A percentile compares a stretch with the other conserved stretches of the same genome.
These are phyloP conservation scores for Mortierella sp. DNA, from an alignment of 371 early-diverging fungal species.

Conservation along the genomic window DNA sequence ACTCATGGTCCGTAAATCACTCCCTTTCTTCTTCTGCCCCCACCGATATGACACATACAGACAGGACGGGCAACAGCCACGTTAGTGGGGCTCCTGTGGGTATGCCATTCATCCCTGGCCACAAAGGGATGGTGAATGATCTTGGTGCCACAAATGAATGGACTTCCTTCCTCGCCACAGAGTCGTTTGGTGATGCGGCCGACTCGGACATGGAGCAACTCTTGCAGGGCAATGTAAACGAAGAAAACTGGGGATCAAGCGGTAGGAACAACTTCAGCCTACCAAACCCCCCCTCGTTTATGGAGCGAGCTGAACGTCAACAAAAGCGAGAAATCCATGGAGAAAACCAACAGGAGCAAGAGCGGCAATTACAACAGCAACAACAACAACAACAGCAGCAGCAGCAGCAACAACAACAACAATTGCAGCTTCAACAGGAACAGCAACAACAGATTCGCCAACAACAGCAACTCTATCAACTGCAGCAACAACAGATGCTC, in stretches of 20 bases:
- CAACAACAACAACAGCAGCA: slow-evolving; percentile 29
- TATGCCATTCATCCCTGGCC: slow-evolving; percentile 27
- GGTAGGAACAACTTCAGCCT: slow-evolving; percentile 40
- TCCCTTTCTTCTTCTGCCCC: slow-evolving; percentile 31
- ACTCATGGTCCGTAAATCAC: slow-evolving; percentile 7
- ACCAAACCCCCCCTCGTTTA: slow-evolving; percentile 47
- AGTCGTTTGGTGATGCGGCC: slow-evolving; percentile 13
- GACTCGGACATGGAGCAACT: slow-evolving; percentile 50
- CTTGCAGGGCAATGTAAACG: slow-evolving; percentile 36
- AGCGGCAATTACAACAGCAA: slow-evolving; percentile 18
- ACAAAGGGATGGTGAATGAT: slow-evolving; percentile 34
- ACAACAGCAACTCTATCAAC: slow-evolving; percentile 37
- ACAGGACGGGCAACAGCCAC: background rate
- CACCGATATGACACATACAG: background rate
- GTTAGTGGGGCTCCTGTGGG: background rate
- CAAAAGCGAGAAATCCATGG: slow-evolving; percentile 46
- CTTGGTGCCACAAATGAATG: slow-evolving; percentile 23
- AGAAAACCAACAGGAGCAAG: slow-evolving; percentile 16
- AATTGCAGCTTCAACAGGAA: slow-evolving; percentile 35
- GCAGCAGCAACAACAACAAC: slow-evolving; percentile 27
- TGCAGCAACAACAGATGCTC: slow-evolving; percentile 45
- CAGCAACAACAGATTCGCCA: slow-evolving; percentile 22
- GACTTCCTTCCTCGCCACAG: slow-evolving; percentile 38
- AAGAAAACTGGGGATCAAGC: slow-evolving; percentile 41
- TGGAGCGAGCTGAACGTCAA: slow-evolving; percentile 48